Conservation (phyloP, 2,329 filamentous ascomycete genomes). For the Colletotrichum simmondsii region DNA sequence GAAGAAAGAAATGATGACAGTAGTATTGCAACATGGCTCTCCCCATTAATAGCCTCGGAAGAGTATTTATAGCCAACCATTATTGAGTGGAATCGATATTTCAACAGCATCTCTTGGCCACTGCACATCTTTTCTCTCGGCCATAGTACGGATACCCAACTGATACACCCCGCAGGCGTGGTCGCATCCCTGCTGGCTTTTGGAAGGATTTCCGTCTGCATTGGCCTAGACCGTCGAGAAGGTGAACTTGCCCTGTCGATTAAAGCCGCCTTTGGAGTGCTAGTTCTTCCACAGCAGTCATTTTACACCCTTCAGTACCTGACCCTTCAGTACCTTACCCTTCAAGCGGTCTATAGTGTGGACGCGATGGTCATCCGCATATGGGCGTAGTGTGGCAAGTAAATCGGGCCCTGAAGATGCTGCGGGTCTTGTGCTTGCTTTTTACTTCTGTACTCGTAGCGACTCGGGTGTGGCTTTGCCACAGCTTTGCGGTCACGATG, state of each 20-base stretch:
- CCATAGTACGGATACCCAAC: not conserved
- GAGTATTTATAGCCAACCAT: not conserved
- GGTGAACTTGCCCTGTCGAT: not conserved
- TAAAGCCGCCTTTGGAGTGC: not conserved
- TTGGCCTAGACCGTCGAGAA: not conserved
- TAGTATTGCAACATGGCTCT: not conserved
- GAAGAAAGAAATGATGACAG: not conserved
- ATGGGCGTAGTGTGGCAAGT: not conserved
- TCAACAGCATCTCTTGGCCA: not conserved
- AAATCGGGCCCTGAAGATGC: not conserved
- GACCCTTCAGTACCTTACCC: not conserved
- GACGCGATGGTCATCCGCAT: not conserved
- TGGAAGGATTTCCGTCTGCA: not conserved
- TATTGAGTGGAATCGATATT: not conserved
- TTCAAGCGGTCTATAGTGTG: not conserved
- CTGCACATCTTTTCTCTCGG: not conserved
- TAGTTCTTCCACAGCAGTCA: not conserved
- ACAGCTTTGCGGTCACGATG: not conserved
- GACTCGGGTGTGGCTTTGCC: not conserved
- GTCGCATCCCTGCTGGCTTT: not conserved
- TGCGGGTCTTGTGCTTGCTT: not conserved
- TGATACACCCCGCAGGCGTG: not conserved
- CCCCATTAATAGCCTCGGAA: not conserved
- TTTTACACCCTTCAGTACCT: not conserved
- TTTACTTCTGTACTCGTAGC: no score